Evolutionary conservation across 2,329 filamentous ascomycete species (phyloP).

Genomic region (Colletotrichum sp.): DNA sequence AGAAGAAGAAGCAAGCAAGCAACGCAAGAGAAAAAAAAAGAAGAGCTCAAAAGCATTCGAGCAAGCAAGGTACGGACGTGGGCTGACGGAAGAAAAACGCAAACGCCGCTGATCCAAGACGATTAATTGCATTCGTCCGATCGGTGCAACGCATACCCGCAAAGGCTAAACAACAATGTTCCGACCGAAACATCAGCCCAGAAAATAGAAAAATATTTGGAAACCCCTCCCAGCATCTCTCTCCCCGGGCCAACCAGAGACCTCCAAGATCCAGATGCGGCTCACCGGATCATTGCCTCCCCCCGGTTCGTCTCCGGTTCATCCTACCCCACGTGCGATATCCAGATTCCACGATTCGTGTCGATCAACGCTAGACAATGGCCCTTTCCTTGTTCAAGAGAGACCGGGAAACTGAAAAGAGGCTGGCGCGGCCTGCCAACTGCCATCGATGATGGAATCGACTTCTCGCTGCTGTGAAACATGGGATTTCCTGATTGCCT

Average conservation of each 20-base stretch:
- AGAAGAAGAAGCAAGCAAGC: not conserved
- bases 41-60: not conserved
- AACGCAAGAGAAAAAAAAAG: not conserved
- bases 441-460: slow-evolving; percentile 19
- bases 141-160: not conserved
- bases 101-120: not conserved
- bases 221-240: not conserved
- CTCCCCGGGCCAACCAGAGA: not conserved
- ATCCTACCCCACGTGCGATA: slow-evolving; percentile 11
- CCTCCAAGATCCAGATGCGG: slow-evolving; percentile 1
- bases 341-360: slow-evolving; percentile 12
- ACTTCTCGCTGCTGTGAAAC: slow-evolving; percentile 16
- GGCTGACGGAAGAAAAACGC: not conserved
- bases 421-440: not conserved
- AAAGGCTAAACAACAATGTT: not conserved
- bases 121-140: not conserved
- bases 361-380: not conserved
- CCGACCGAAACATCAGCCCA: not conserved
- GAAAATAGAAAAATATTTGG: not conserved
- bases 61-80: not conserved
- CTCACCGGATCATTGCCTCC: slow-evolving; percentile 1
- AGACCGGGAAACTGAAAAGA: not conserved
- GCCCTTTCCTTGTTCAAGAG: not conserved
- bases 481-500: slow-evolving; percentile 16
- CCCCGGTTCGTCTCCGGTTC: not conserved